Evolutionary conservation across 108 stramenopile genomes (phyloP), one percentile per base, ranked within the genome.

Genomic region (Nitzschia sp.): DNA sequence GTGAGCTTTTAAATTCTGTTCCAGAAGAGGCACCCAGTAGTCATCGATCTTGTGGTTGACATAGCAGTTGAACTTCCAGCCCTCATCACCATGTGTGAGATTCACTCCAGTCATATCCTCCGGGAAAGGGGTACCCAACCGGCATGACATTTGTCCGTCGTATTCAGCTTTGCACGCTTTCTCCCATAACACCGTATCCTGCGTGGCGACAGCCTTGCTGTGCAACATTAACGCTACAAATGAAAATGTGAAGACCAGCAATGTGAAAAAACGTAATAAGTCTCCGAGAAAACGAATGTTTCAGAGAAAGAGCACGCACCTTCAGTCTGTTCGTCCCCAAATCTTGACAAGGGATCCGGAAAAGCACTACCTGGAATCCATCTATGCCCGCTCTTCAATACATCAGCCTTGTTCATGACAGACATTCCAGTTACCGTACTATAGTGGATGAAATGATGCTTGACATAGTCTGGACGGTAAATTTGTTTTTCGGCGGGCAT

Each of bases 371-470:
- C 65, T 26, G 0, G 1, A 26, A 25, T 58, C 68, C 68, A 76
- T 28, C 63, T 26, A 11, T 22, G 55, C 44, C 75, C 75, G 11
- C 41, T 31, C 26, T 68, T 82, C 50, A 87, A 80, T 33, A 58
- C 46, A 61, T 90, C 81, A 21, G 69, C 56, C 28, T 38, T 35
- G 66, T 82, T 82, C 75, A 88, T 67, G 56, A 81, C 78, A 15
- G 88, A 87, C 33, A 86, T 56, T 15, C 38, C 76, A 9, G 94
- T 95, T 17, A 90, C 79, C 13, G 94, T 92, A 0, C 89, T 78
- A 63, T 92, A 95, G 67, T 95, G 94, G 25, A 95, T 84, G 64
- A 91, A 95, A 68, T 92, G 91, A 47, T 92, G 76, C 61, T 73
- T 69, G 28, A 95, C 91, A 54, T 86, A 95, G 66, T 95, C 91